Conservation (phyloP, 2,329 filamentous ascomycete species). For the Trichoderma brevicompactum region DNA sequence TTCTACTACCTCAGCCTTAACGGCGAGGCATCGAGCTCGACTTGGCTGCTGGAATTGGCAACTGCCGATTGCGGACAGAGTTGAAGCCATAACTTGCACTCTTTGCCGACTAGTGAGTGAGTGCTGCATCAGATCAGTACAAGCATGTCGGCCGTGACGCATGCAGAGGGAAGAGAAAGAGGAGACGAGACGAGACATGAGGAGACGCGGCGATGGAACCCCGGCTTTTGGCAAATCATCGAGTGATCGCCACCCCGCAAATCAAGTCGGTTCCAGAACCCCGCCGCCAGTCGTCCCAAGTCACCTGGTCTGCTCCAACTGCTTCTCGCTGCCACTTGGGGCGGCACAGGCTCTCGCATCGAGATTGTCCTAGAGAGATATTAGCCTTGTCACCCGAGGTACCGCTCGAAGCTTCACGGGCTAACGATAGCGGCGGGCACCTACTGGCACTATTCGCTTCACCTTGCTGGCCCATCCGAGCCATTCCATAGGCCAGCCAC, state of each 20-base stretch:
- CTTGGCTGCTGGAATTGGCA: not conserved
- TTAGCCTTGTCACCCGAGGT: not conserved
- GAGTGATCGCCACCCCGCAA: conserved; percentile 29
- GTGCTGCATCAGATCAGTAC: not conserved
- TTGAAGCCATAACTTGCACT: not conserved
- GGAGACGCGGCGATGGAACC: conserved; percentile 6
- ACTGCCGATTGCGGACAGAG: conserved; percentile 9
- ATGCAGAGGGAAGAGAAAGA: conserved; percentile 9
- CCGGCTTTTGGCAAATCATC: conserved; percentile 15
- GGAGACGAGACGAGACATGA: not conserved
- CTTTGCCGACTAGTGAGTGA: not conserved
- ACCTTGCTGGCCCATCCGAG: not conserved
- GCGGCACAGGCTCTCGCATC: conserved; percentile 15
- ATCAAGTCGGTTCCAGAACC: conserved; percentile 27
- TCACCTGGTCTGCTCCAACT: conserved; percentile 29
- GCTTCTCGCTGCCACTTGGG: conserved; percentile 12
- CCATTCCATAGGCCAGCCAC: conserved; percentile 16
- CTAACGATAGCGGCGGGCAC: conserved; percentile 25
- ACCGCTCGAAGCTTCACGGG: conserved; percentile 11
- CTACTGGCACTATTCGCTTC: conserved; percentile 5
- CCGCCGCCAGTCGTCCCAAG: conserved; percentile 19
- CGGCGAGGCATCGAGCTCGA: too few relatives aligned
- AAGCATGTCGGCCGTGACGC: not conserved
- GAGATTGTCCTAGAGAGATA: conserved; percentile 23
- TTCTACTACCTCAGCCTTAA: too few relatives aligned